These are phyloP conservation scores for Plasmodium billcollinsi DNA, from an alignment of 169 alveolate genomes.

Conservation along the genomic window DNA sequence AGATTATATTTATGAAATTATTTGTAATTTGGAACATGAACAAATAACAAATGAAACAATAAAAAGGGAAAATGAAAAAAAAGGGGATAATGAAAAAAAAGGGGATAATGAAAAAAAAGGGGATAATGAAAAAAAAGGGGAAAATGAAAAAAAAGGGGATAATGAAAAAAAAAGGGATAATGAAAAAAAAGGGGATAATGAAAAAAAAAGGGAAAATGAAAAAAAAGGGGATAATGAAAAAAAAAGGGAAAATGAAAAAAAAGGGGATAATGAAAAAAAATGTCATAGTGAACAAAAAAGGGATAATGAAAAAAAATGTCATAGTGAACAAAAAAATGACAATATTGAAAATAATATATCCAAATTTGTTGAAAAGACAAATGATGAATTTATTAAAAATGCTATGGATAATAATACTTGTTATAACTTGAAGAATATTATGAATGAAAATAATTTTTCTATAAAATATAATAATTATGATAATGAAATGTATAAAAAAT, in stretches of 20 bases:
- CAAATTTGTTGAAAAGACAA: not conserved
- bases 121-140: not conserved
- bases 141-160: not conserved
- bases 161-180: not conserved
- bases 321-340: not conserved
- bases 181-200: not conserved
- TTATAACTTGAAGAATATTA: constrained; percentile 4
- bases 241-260: not conserved
- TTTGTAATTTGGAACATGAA: not conserved
- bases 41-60: not conserved
- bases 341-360: not conserved
- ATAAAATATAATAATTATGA: not conserved
- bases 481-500: constrained; percentile 9
- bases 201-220: not conserved
- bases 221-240: not conserved
- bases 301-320: not conserved
- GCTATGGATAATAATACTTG: not conserved
- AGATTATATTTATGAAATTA: constrained; percentile 7
- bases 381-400: not conserved
- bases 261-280: not conserved
- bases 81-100: not conserved
- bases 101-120: not conserved
- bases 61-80: not conserved
- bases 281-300: not conserved
- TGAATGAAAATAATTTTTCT: not conserved